phyloP scores from a whole-genome alignment of 1,139 yeast species.

The Pichia sp. region DNA sequence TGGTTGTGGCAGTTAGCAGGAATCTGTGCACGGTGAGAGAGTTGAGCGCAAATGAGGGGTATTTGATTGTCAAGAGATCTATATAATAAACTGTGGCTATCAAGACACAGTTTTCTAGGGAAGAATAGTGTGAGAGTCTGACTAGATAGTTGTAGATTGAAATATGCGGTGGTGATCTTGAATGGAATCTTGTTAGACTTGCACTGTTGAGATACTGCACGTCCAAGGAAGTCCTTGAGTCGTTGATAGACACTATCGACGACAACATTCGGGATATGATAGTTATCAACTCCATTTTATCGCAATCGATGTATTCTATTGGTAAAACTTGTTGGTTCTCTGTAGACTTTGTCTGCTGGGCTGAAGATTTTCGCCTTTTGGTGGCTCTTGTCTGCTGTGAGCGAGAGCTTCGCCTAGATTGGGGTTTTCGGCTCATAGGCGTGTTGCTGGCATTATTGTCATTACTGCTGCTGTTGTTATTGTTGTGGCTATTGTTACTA shows the following conservation, averaged over 20 bases:
- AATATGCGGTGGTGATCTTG: slow-evolving; percentile 86
- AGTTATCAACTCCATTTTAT: slow-evolving; percentile 63
- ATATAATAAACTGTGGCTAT: slow-evolving; percentile 82
- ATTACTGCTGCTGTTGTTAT: too few relatives aligned
- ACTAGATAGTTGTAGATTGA: slow-evolving; percentile 73
- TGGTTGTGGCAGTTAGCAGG: slow-evolving; percentile 82
- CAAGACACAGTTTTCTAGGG: slow-evolving; percentile 76
- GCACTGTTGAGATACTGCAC: slow-evolving; percentile 26
- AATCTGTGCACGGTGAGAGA: slow-evolving; percentile 93
- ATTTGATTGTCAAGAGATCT: slow-evolving; percentile 75
- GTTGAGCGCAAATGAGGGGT: slow-evolving; percentile 76
- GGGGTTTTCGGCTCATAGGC: slow-evolving; percentile 4
- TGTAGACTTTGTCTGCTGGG: too few relatives aligned
- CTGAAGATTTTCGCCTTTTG: slow-evolving; percentile 7
- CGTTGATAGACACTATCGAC: slow-evolving; percentile 34
- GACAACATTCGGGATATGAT: slow-evolving; percentile 77
- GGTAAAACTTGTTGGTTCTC: slow-evolving; percentile 41
- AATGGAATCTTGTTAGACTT: slow-evolving; percentile 81
- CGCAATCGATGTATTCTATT: slow-evolving; percentile 57
- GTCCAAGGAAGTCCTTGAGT: slow-evolving; percentile 23
- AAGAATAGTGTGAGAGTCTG: slow-evolving; percentile 78
- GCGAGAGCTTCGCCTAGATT: slow-evolving; percentile 2
- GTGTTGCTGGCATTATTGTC: too few relatives aligned
- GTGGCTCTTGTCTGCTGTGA: not conserved
- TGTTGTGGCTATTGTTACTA: not conserved